A percentile compares a stretch with the other conserved stretches of the same genome.
Conservation (phyloP, 2,329 filamentous ascomycete genomes). For the Pseudogymnoascus verrucosus region DNA sequence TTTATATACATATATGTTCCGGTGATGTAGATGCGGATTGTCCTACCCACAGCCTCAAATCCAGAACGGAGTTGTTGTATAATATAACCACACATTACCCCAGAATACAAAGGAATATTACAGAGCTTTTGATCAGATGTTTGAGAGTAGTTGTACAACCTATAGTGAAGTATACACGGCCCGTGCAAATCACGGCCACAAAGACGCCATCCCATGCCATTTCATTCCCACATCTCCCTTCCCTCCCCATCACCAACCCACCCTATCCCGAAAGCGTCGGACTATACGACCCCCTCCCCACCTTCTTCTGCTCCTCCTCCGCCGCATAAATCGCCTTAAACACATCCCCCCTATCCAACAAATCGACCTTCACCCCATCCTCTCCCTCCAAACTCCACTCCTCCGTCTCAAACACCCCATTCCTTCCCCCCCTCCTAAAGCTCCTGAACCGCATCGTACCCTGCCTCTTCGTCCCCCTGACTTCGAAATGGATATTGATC, state of each 20-base stretch:
- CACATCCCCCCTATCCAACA: slow-evolving; percentile 66
- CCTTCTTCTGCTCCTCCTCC: slow-evolving; percentile 33
- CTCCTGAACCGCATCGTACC: slow-evolving; percentile 78
- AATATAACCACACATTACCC: not conserved
- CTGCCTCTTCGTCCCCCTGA: slow-evolving; percentile 65
- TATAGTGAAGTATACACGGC: slow-evolving; percentile 5
- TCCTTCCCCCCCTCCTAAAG: slow-evolving; percentile 55
- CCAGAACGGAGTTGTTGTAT: no score
- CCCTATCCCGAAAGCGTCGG: slow-evolving; percentile 15
- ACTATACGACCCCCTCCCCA: slow-evolving; percentile 29
- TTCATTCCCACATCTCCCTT: not conserved
- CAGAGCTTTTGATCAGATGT: not conserved
- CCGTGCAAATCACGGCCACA: slow-evolving; percentile 1
- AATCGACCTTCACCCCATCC: slow-evolving; percentile 54
- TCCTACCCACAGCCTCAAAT: not conserved
- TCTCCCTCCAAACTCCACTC: slow-evolving; percentile 77
- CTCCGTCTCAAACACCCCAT: slow-evolving; percentile 68
- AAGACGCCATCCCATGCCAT: slow-evolving; percentile 13
- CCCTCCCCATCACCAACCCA: not conserved
- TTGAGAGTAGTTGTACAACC: slow-evolving; percentile 5
- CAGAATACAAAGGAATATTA: not conserved
- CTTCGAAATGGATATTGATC: slow-evolving; percentile 80
- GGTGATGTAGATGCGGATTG: not conserved
- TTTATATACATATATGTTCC: not conserved
- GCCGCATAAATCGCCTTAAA: slow-evolving; percentile 42